Conservation (phyloP, 371 early-diverging fungal species). For the Choanephora cucurbitarum region DNA sequence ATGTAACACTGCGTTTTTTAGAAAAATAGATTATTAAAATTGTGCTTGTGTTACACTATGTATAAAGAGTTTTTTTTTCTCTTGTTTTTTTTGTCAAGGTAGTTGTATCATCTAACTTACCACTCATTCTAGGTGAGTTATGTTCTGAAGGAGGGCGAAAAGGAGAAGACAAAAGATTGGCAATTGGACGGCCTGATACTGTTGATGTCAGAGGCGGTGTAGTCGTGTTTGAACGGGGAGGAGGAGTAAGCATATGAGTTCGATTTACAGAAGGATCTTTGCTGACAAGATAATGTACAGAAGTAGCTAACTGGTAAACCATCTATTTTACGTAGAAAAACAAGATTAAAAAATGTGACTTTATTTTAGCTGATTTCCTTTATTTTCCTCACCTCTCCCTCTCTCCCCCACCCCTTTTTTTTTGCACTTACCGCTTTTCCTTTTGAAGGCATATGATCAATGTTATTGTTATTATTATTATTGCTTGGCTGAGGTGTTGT, state of each 20-base stretch:
- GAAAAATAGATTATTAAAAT: not conserved
- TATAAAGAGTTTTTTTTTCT: no score
- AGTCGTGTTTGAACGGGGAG: not conserved
- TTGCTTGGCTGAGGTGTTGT: slow-evolving; percentile 3
- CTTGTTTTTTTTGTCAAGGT: no score
- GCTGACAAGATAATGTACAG: slow-evolving; percentile 18
- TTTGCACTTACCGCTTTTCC: slow-evolving; percentile 11
- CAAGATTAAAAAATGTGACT: slow-evolving; percentile 1
- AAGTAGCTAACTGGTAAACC: slow-evolving; percentile 23
- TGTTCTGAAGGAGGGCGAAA: slow-evolving; percentile 7
- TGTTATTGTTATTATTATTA: not conserved
- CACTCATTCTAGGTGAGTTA: slow-evolving; percentile 3
- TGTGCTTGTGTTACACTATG: not conserved
- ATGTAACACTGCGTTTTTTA: not conserved
- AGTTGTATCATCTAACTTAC: slow-evolving; percentile 2
- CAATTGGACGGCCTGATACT: not conserved
- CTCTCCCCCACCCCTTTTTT: no score
- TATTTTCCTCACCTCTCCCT: no score
- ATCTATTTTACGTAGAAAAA: no score
- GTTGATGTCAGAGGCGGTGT: not conserved
- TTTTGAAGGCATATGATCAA: not conserved
- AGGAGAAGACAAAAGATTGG: slow-evolving; percentile 12
- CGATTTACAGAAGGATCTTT: slow-evolving; percentile 10
- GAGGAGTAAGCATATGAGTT: not conserved
- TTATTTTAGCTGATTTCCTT: no score